Evolutionary conservation across 345 rosid genomes (phyloP).

Genomic region (Mangifera indica): DNA sequence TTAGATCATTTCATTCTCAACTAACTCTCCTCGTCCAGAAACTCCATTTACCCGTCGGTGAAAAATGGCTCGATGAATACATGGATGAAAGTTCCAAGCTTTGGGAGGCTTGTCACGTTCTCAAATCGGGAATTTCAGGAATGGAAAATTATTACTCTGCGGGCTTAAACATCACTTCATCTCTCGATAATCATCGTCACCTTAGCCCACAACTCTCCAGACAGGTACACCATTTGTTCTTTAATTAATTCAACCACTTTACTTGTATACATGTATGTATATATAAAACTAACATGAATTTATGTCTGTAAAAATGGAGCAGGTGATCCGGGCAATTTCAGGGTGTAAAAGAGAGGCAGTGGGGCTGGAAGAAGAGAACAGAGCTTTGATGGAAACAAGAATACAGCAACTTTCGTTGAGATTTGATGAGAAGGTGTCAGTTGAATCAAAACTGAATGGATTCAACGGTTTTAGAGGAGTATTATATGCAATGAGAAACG

Average conservation of each 20-base stretch:
- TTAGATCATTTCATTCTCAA: conserved; percentile 79
- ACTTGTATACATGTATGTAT: too few species aligned
- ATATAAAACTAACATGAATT: background rate
- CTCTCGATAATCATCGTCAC: conserved; percentile 63
- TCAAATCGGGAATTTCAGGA: conserved; percentile 74
- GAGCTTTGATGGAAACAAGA: conserved; percentile 71
- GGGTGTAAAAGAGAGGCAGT: conserved; percentile 76
- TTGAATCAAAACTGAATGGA: conserved; percentile 79
- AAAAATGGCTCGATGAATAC: conserved; percentile 97
- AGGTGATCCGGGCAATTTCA: conserved; percentile 72
- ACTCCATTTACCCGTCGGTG: conserved; percentile 93
- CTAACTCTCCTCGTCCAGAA: conserved; percentile 78
- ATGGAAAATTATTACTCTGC: conserved; percentile 75
- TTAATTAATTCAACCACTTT: too few species aligned
- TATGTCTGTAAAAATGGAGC: conserved; percentile 14
- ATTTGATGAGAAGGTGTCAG: conserved; percentile 62
- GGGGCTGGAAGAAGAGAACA: conserved; percentile 80
- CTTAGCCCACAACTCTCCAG: conserved; percentile 65
- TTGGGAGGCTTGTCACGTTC: conserved; percentile 90
- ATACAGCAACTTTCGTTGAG: conserved; percentile 60
- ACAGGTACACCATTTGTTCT: conserved; percentile 65
- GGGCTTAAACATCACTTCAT: conserved; percentile 55
- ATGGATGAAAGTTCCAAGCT: conserved; percentile 98
- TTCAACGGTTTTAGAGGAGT: conserved; percentile 93
- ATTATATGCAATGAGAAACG: conserved; percentile 76